These are phyloP conservation scores for Eucalyptus marginata DNA, from an alignment of 345 rosid species.

Conservation along the genomic window DNA sequence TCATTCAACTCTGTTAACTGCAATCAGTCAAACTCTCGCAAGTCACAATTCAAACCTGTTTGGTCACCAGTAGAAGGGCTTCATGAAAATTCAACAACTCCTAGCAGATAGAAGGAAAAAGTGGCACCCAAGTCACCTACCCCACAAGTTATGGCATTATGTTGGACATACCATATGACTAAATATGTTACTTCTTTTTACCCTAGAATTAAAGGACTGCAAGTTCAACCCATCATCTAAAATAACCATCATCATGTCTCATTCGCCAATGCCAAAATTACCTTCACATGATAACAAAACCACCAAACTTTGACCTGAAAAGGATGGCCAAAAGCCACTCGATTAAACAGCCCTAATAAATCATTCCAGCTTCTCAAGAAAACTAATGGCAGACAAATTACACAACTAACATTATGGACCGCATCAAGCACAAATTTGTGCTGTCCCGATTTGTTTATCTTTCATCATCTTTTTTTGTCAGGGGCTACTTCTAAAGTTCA, in stretches of 20 bases:
- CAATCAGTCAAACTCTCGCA: not conserved
- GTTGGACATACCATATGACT: not conserved
- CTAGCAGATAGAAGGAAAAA: not conserved
- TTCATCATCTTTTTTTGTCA: not conserved
- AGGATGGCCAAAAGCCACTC: not conserved
- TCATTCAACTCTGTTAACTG: not conserved
- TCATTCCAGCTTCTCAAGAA: not conserved
- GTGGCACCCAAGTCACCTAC: not conserved
- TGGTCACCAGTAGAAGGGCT: not conserved
- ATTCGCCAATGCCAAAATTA: not conserved
- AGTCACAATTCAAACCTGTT: not conserved
- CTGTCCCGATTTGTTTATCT: not conserved
- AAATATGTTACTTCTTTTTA: not conserved
- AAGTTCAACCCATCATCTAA: not conserved
- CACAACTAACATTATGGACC: not conserved
- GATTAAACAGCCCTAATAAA: not conserved
- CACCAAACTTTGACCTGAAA: not conserved
- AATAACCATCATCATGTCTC: not conserved
- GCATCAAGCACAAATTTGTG: not conserved
- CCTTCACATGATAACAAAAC: not conserved
- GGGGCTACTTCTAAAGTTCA: not conserved
- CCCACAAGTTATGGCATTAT: not conserved
- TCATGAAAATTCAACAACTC: not conserved
- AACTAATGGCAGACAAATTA: not conserved
- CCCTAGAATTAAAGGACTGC: not conserved